phyloP scores from a whole-genome alignment of 495 filamentous ascomycete species.

The Penicillium tannophilum region DNA sequence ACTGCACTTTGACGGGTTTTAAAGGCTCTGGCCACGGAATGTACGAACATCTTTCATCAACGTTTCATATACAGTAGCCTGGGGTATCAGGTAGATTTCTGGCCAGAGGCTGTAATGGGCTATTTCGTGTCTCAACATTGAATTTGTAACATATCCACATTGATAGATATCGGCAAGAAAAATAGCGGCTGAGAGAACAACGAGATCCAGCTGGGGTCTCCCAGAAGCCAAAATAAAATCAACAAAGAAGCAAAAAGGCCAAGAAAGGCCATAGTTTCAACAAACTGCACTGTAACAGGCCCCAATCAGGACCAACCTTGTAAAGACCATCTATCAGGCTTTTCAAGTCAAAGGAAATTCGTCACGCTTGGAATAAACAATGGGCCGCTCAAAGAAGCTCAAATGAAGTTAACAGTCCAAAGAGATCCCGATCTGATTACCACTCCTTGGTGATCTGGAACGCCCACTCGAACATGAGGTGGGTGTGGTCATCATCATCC shows the following conservation, averaged over 20 bases:
- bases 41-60: too few relatives aligned
- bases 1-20: slow-evolving; percentile 31
- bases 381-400: slow-evolving; percentile 32
- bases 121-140: not conserved
- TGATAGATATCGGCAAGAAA: not conserved
- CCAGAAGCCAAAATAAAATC: slow-evolving; percentile 12
- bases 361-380: slow-evolving; percentile 35
- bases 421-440: slow-evolving; percentile 35
- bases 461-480: slow-evolving; percentile 88
- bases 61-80: too few relatives aligned
- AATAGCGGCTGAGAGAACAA: slow-evolving; percentile 3
- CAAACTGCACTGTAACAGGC: slow-evolving; percentile 21
- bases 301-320: slow-evolving; percentile 14
- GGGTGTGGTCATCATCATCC: slow-evolving; percentile 85
- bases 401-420: slow-evolving; percentile 21
- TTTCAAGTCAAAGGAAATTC: slow-evolving; percentile 35
- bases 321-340: slow-evolving; percentile 22
- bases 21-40: too few relatives aligned
- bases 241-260: slow-evolving; percentile 22
- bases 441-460: slow-evolving; percentile 97
- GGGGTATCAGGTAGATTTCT: too few relatives aligned
- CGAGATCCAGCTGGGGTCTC: slow-evolving; percentile 8
- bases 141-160: slow-evolving; percentile 3
- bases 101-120: slow-evolving; percentile 2
- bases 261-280: slow-evolving; percentile 2